Evolutionary conservation across 23 red algal genomes (phyloP).

Genomic region (Gracilaria domingensis): DNA sequence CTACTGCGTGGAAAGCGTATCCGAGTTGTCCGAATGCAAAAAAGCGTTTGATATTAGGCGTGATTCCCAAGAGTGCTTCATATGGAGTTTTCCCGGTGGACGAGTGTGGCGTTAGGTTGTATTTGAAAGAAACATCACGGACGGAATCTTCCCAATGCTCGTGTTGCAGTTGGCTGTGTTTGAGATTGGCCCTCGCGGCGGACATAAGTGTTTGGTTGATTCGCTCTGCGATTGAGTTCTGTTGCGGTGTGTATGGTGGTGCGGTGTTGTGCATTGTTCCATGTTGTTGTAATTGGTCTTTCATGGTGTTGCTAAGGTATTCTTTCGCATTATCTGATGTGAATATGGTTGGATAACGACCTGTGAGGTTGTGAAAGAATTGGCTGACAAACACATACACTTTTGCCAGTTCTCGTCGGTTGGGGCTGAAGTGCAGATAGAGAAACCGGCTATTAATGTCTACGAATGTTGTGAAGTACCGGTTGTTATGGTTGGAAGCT

Average conservation of each 20-base stretch:
- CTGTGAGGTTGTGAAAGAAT: no score
- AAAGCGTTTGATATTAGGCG: neutral
- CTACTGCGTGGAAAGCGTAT: neutral
- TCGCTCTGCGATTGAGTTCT: conserved; percentile 16
- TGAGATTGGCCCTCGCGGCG: neutral
- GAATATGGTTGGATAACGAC: neutral
- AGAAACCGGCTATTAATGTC: neutral
- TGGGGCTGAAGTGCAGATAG: neutral
- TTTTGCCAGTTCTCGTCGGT: no score
- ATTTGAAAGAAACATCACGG: conserved; percentile 14
- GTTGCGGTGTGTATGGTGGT: conserved; percentile 5
- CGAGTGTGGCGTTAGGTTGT: neutral
- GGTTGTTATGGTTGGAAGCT: neutral
- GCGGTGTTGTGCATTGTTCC: neutral
- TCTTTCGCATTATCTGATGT: neutral
- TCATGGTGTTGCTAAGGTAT: neutral
- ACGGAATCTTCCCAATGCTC: conserved; percentile 31
- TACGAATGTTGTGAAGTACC: neutral
- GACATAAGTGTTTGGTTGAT: conserved; percentile 10
- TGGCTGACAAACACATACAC: no score
- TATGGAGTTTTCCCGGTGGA: neutral
- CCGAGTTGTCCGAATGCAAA: neutral
- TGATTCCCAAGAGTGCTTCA: neutral
- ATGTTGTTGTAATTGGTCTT: neutral
- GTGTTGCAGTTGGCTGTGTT: neutral